Evolutionary conservation across 257 asterid genomes (phyloP).

Genomic region (Solanum neorickii): DNA sequence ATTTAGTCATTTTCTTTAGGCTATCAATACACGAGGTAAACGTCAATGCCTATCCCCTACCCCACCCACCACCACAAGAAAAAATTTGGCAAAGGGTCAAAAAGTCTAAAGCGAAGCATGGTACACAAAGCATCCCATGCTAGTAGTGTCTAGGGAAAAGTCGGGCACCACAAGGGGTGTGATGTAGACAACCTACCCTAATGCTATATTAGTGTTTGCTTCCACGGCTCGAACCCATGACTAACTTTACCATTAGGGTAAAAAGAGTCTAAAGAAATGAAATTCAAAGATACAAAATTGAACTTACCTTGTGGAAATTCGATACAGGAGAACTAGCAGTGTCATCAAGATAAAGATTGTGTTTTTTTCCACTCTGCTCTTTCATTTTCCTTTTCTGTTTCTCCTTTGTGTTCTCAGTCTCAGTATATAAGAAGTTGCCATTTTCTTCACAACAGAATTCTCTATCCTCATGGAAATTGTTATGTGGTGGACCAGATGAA

Average conservation of each 20-base stretch:
- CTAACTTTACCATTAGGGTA: not conserved
- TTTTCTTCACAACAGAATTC: constrained; percentile 1
- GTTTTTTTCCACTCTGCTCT: constrained; percentile 9
- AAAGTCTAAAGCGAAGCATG: not conserved
- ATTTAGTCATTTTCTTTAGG: not conserved
- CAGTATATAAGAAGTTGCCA: not conserved
- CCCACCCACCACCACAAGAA: not conserved
- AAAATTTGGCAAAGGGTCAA: not conserved
- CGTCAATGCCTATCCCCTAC: not conserved
- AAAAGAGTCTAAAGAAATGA: not conserved
- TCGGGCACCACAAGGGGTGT: not conserved
- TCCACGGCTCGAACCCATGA: not conserved
- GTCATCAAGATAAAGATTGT: constrained; percentile 59
- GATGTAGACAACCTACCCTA: not conserved
- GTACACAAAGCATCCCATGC: not conserved
- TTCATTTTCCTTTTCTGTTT: constrained; percentile 14
- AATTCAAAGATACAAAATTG: not conserved
- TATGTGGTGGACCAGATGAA: constrained; percentile 75
- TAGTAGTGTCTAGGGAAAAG: not conserved
- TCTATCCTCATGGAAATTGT: constrained; percentile 13
- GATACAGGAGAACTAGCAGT: constrained; percentile 76
- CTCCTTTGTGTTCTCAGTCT: constrained; percentile 10
- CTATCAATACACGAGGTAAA: not conserved
- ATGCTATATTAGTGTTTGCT: not conserved
- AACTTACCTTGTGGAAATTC: constrained; percentile 18